Evolutionary conservation across 495 filamentous ascomycete genomes (phyloP).

Genomic region (Usnea hakonensis): DNA sequence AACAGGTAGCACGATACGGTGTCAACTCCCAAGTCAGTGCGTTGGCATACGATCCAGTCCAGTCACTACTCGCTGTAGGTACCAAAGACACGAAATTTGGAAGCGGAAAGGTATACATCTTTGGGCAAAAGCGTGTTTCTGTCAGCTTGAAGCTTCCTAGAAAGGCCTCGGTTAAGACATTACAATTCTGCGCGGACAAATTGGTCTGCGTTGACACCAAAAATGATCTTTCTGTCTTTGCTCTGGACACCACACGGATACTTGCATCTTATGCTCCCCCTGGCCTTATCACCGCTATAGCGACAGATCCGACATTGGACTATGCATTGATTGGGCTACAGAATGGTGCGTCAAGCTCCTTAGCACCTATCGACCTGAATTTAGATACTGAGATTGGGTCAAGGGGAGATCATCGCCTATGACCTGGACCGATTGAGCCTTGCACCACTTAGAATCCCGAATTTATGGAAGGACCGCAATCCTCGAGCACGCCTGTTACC

Average conservation of each 20-base stretch:
- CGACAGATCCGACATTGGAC: slow-evolving; percentile 80
- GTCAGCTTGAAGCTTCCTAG: slow-evolving; percentile 57
- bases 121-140: slow-evolving; percentile 73
- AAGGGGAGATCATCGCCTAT: slow-evolving; percentile 76
- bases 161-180: slow-evolving; percentile 58
- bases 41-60: slow-evolving; percentile 83
- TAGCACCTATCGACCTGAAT: background rate
- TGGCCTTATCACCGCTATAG: slow-evolving; percentile 59
- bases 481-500: slow-evolving; percentile 48
- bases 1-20: slow-evolving; percentile 68
- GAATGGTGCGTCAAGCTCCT: slow-evolving; percentile 43
- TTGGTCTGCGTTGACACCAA: slow-evolving; percentile 74
- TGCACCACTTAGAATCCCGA: slow-evolving; percentile 70
- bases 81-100: slow-evolving; percentile 75
- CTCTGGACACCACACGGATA: slow-evolving; percentile 54
- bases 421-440: slow-evolving; percentile 76
- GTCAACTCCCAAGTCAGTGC: slow-evolving; percentile 79
- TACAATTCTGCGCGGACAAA: slow-evolving; percentile 72
- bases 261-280: slow-evolving; percentile 62
- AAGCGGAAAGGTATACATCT: slow-evolving; percentile 79
- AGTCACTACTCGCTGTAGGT: slow-evolving; percentile 88
- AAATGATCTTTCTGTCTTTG: slow-evolving; percentile 75
- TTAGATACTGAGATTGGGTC: slow-evolving; percentile 13
- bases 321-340: slow-evolving; percentile 77
- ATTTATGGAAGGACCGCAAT: slow-evolving; percentile 69